Conservation (phyloP, 257 asterid genomes). For the Voacanga thouarsii region DNA sequence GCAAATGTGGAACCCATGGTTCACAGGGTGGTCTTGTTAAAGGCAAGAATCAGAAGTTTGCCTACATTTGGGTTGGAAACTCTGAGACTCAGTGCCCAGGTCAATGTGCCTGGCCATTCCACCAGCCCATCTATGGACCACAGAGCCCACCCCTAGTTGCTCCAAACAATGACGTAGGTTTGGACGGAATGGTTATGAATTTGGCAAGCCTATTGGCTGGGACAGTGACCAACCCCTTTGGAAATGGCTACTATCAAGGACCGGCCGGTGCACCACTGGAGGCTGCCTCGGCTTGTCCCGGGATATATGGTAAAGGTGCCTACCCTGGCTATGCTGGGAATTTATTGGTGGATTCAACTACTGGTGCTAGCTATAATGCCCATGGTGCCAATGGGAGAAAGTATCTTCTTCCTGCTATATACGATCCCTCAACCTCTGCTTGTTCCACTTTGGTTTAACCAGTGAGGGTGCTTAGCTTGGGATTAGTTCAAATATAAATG, state of each 20-base stretch:
- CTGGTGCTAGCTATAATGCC: constrained; percentile 41
- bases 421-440: constrained; percentile 25
- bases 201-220: constrained; percentile 35
- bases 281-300: constrained; percentile 37
- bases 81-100: constrained; percentile 45
- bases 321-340: constrained; percentile 41
- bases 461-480: not conserved
- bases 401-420: constrained; percentile 35
- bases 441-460: constrained; percentile 18
- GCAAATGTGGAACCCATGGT: constrained; percentile 34
- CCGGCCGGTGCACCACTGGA: constrained; percentile 33
- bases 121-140: constrained; percentile 35
- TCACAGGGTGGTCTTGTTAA: not conserved
- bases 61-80: constrained; percentile 35
- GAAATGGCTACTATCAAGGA: constrained; percentile 37
- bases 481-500: not conserved
- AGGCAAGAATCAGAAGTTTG: not conserved
- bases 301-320: constrained; percentile 36
- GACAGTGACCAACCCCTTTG: constrained; percentile 36
- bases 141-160: constrained; percentile 34
- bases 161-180: constrained; percentile 35
- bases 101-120: constrained; percentile 45
- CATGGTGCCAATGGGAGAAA: constrained; percentile 33
- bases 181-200: constrained; percentile 40
- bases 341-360: constrained; percentile 21